These are phyloP conservation scores for Colletotrichum zoysiae DNA, from an alignment of 2,329 filamentous ascomycete species.

Conservation along the genomic window DNA sequence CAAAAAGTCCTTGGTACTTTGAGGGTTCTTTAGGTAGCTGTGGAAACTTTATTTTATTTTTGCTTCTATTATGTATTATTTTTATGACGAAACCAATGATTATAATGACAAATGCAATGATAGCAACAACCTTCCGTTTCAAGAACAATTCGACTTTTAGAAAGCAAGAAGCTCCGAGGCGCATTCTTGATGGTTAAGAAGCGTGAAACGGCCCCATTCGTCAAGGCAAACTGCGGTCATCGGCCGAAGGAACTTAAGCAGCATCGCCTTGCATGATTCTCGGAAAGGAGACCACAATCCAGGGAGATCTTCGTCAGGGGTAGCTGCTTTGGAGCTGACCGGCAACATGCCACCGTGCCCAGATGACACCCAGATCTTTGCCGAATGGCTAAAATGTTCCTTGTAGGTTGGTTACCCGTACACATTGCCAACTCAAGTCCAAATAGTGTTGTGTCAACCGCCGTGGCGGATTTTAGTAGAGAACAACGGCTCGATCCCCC, in stretches of 20 bases:
- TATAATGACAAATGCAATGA: not conserved
- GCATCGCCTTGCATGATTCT: not conserved
- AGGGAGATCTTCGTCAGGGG: constrained; percentile 18
- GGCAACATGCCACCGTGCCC: constrained; percentile 5
- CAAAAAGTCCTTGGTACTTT: not conserved
- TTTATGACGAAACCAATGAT: not conserved
- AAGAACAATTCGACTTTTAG: not conserved
- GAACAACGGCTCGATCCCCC: not conserved
- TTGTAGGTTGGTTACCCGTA: too few relatives aligned
- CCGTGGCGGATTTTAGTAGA: too few relatives aligned
- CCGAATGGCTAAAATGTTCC: not conserved
- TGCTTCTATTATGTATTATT: too few relatives aligned
- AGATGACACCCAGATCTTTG: not conserved
- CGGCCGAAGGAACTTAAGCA: not conserved
- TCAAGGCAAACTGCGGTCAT: not conserved
- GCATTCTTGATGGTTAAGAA: not conserved
- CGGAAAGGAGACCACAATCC: not conserved
- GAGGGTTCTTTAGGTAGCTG: not conserved
- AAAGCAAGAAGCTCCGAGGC: not conserved
- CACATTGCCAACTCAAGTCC: not conserved
- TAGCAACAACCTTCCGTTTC: not conserved
- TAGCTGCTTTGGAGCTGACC: not conserved
- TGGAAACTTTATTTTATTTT: not conserved
- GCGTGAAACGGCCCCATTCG: not conserved
- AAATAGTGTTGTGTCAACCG: not conserved